Evolutionary conservation across 1,284 basidiomycete species (phyloP), one percentile per base, ranked within the genome.

Genomic region (Melanopsichium pennsylvanicum): DNA sequence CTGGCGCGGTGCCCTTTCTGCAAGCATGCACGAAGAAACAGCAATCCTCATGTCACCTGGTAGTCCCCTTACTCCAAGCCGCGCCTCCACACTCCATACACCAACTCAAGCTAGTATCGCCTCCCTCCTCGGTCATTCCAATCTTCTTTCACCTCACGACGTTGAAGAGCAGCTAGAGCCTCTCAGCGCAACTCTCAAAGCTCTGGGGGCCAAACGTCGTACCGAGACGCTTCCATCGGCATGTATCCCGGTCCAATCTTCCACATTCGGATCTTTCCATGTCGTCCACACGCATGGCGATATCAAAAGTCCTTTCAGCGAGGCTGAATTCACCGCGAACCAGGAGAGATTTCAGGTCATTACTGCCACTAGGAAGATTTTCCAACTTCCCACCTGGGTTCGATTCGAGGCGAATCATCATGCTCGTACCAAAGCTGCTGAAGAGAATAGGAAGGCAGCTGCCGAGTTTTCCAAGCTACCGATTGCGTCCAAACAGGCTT

Each of bases 181-280:
- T 11, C 34, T 69, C 10, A 62, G 59, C 23, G 66, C 66, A 2
- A 69, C 66, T 11, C 39, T 69, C 1, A 59, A 56, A 22, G 56
- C 55, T 6, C 26, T 69, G 2, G 66, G 66, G 0, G 66, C 66
- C 1, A 69, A 69, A 21, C 34, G 66, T 1, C 39, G 22, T 12
- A 59, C 52, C 0, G 32, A 60, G n/a, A 11, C 27, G 7, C 51
- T 50, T n/a, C 15, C 57, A 6, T 44, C 47, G n/a, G 29, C 54
- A 32, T 44, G 40, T 36, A 25, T 50, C 6, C 42, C 42, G 0
- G 26, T 39, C 7, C 43, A 40, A 11, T 59, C 57, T 0, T 49
- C 48, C 12, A 13, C 37, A 15, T 7, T 16, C 18, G 23, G 22
- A 7, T 10, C 12, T 16, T 12, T 26, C 21, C 13, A 42, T 8